Evolutionary conservation across 2,329 filamentous ascomycete genomes (phyloP).

Genomic region (Aulographum hederae): DNA sequence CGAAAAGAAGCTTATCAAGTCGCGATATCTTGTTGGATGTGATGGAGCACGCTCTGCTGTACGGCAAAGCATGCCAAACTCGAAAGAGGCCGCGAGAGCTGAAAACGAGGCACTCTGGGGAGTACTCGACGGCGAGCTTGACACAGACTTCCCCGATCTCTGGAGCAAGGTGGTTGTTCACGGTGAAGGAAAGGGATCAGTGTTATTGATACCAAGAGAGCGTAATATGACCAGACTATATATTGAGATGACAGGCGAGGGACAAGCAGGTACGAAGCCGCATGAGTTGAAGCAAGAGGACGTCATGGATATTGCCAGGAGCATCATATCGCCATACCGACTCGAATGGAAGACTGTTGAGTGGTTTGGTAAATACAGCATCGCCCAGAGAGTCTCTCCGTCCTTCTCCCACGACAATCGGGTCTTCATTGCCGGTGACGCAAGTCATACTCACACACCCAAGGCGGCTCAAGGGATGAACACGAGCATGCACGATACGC

Average conservation of each 20-base stretch:
- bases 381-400: constrained; percentile 44
- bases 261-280: constrained; percentile 28
- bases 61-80: constrained; percentile 33
- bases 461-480: constrained; percentile 60
- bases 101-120: constrained; percentile 39
- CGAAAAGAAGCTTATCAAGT: constrained; percentile 13
- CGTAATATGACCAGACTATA: constrained; percentile 45
- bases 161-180: constrained; percentile 31
- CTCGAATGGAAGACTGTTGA: constrained; percentile 45
- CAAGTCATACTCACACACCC: constrained; percentile 37
- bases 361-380: constrained; percentile 48
- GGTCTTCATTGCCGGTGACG: constrained; percentile 55
- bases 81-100: constrained; percentile 41
- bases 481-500: constrained; percentile 48
- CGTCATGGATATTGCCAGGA: constrained; percentile 44
- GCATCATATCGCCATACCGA: constrained; percentile 48
- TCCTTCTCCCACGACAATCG: constrained; percentile 37
- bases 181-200: constrained; percentile 28
- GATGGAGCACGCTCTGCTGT: constrained; percentile 58
- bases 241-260: constrained; percentile 35
- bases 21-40: constrained; percentile 28
- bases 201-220: constrained; percentile 49
- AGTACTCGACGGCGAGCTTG: constrained; percentile 32
- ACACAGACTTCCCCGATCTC: constrained; percentile 31
- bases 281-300: constrained; percentile 36